Conservation (phyloP, 2,329 filamentous ascomycete species). For the Emydomyces testavorans region DNA sequence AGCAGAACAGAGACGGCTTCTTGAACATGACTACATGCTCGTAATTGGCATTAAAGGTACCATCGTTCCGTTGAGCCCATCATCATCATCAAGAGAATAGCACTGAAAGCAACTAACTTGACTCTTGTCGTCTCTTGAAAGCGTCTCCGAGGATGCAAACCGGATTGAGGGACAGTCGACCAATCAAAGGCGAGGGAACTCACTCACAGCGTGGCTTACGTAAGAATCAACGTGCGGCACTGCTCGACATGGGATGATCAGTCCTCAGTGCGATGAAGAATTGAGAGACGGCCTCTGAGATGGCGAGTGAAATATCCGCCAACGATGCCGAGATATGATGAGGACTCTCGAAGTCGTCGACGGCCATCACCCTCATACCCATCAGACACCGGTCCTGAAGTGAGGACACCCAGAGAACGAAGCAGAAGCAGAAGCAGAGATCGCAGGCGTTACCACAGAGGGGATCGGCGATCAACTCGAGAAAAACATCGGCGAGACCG, state of each 20-base stretch:
- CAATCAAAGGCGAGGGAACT: too few relatives aligned
- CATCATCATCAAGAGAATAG: too few relatives aligned
- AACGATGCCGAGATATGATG: slow-evolving; percentile 22
- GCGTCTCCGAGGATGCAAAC: too few relatives aligned
- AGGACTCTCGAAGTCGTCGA: slow-evolving; percentile 19
- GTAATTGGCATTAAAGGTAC: neutral
- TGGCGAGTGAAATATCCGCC: neutral
- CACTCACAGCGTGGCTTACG: too few relatives aligned
- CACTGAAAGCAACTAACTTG: too few relatives aligned
- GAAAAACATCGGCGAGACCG: slow-evolving; percentile 1
- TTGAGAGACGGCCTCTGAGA: neutral
- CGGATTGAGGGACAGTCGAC: too few relatives aligned
- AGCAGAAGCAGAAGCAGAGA: slow-evolving; percentile 9
- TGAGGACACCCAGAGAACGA: neutral
- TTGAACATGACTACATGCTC: slow-evolving; percentile 38
- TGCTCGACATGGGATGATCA: too few relatives aligned
- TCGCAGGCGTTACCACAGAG: neutral
- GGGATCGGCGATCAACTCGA: neutral
- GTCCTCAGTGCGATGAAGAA: neutral
- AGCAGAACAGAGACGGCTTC: slow-evolving; percentile 33
- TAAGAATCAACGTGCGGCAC: too few relatives aligned
- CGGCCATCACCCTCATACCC: slow-evolving; percentile 18
- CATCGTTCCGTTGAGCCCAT: too few relatives aligned
- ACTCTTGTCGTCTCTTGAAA: too few relatives aligned
- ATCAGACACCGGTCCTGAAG: slow-evolving; percentile 15